These are phyloP conservation scores for Wolfiporia cocos DNA, from an alignment of 1,284 basidiomycete species.

Conservation along the genomic window DNA sequence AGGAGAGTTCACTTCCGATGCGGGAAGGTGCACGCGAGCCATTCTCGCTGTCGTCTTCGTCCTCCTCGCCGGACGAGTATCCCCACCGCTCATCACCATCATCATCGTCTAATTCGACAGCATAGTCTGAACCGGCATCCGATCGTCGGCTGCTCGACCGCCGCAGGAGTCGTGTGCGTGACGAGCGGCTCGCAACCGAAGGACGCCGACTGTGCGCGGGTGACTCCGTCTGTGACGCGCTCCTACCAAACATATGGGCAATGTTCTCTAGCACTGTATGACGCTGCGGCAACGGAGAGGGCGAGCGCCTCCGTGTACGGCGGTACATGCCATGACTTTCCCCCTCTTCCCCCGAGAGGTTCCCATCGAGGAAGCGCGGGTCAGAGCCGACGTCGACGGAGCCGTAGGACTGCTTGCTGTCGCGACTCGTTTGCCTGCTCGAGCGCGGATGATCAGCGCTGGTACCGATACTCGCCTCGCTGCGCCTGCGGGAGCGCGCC, in stretches of 20 bases:
- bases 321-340: constrained; percentile 17
- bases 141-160: constrained; percentile 46
- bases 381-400: constrained; percentile 22
- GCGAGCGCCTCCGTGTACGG: constrained; percentile 22
- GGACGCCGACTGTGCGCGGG: constrained; percentile 35
- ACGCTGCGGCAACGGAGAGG: constrained; percentile 36
- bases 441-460: constrained; percentile 23
- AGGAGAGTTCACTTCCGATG: constrained; percentile 50
- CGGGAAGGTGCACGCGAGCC: no score
- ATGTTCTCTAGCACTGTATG: constrained; percentile 62
- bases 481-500: constrained; percentile 39
- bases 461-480: constrained; percentile 32
- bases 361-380: constrained; percentile 8
- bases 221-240: constrained; percentile 30
- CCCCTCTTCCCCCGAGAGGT: constrained; percentile 18
- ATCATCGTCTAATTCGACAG: constrained; percentile 43
- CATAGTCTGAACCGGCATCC: constrained; percentile 53
- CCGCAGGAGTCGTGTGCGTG: constrained; percentile 46
- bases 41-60: constrained; percentile 24
- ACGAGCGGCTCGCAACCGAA: constrained; percentile 53
- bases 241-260: constrained; percentile 61
- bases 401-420: constrained; percentile 37
- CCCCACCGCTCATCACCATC: constrained; percentile 70
- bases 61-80: constrained; percentile 65
- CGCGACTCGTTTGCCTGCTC: constrained; percentile 35